Evolutionary conservation across 768 basidiomycete species (phyloP), one percentile per base, ranked within the genome.

Genomic region (Saitozyma podzolica): DNA sequence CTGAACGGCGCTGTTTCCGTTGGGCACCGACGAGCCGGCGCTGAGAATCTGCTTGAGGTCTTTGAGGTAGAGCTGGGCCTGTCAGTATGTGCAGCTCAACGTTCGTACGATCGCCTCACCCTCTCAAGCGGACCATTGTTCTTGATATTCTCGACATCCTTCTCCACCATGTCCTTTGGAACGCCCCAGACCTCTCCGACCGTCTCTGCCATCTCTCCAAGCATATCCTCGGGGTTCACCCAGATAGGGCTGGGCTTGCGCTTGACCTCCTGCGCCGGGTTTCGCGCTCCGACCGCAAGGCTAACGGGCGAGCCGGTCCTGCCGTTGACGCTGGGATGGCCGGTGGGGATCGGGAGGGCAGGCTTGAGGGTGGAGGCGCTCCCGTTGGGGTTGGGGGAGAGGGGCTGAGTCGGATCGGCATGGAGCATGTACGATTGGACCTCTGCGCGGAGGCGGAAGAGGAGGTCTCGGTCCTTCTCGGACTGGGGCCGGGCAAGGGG

Each of bases 401-500:
- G 29, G 19, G 61, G 43, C 3, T 48, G 14, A 48, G 47, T 14
- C 14, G 47, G 47, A 48, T 48, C 47, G 17, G 47, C 14, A 17
- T 48, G 45, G 1, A 72, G 62, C 63, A 73, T 71, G 64, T 72
- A 73, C 0, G 70, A 59, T 41, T 71, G 68, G 39, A 77, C 66
- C 58, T 77, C 75, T 13, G 68, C 67, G 16, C 69, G 60, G 3
- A 77, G 64, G 29, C 69, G 65, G 54, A 67, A 70, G 50, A 66
- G 65, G 19, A 72, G 62, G 50, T 77, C 75, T 40, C 63, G 8
- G 56, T 77, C 75, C 52, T 75, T 74, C 40, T 75, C 71, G 14
- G 69, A 57, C 29, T 69, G 71, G 0, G 64, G 56, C 13, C 68
- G 57, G 8, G 65, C 62, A 37, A 69, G 45, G 13, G 72, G 65